Percentiles rank a stretch among this genome's conserved stretches.
phyloP scores from a whole-genome alignment of 2,329 filamentous ascomycete species.

The Drechslerella dactyloides region DNA sequence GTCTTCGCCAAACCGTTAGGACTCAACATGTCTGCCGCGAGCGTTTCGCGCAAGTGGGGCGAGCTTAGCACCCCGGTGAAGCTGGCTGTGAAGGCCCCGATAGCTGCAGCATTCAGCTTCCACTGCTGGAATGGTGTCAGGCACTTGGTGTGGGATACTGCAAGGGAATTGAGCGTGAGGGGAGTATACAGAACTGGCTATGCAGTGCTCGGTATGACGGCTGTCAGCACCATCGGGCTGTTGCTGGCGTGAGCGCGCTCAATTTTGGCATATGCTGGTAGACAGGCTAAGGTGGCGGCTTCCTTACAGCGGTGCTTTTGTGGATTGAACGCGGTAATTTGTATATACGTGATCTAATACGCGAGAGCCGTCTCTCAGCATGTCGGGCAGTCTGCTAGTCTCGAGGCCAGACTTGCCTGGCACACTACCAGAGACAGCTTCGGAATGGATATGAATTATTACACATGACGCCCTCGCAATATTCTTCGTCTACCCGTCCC shows the following conservation, averaged over 20 bases:
- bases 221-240: conserved; percentile 61
- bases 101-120: conserved; percentile 72
- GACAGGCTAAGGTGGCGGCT: too few species aligned
- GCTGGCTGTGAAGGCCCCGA: conserved; percentile 65
- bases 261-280: too few species aligned
- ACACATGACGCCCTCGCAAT: too few species aligned
- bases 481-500: too few species aligned
- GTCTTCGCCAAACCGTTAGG: conserved; percentile 77
- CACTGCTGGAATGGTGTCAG: conserved; percentile 73
- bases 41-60: conserved; percentile 69
- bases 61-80: conserved; percentile 68
- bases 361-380: too few species aligned
- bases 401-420: too few species aligned
- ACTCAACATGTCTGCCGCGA: conserved; percentile 71
- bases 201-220: conserved; percentile 66
- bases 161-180: conserved; percentile 68
- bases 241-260: conserved; percentile 26
- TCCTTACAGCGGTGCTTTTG: too few species aligned
- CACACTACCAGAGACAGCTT: too few species aligned
- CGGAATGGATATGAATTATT: too few species aligned
- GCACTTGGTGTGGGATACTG: conserved; percentile 74
- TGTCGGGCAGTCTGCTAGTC: too few species aligned
- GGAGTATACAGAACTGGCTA: conserved; percentile 71
- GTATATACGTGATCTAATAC: too few species aligned
- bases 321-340: too few species aligned